A percentile compares a stretch with the other conserved stretches of the same genome.
Evolutionary conservation across 306 rosid genomes (phyloP).

Genomic region (Fagus crenata): DNA sequence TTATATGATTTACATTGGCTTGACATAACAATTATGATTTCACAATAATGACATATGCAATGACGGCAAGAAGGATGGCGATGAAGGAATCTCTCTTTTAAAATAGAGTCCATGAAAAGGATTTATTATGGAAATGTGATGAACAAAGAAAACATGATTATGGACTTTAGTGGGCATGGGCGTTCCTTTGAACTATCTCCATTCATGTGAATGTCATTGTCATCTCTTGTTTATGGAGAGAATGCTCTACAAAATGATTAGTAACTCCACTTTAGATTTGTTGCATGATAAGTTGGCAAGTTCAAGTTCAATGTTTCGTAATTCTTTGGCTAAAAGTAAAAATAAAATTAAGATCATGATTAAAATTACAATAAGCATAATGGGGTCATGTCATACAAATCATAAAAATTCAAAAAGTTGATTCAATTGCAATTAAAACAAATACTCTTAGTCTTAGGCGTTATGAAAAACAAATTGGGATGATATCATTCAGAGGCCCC

Average conservation of each 20-base stretch:
- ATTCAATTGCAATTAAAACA: background rate
- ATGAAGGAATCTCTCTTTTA: background rate
- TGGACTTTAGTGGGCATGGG: background rate
- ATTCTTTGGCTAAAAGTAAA: too few species aligned
- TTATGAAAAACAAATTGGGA: constrained; percentile 4
- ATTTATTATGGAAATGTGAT: background rate
- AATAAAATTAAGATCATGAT: background rate
- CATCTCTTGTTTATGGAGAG: background rate
- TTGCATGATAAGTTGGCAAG: too few species aligned
- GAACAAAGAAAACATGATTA: background rate
- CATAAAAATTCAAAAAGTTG: background rate
- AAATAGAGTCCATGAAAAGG: too few species aligned
- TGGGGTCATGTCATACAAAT: background rate
- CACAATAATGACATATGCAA: constrained; percentile 11
- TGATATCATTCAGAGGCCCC: constrained; percentile 2
- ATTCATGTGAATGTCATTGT: background rate
- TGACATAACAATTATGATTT: background rate
- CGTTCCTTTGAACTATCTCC: background rate
- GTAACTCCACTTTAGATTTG: too few species aligned
- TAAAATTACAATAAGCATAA: background rate
- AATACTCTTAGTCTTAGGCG: constrained; percentile 3
- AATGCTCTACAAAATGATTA: background rate
- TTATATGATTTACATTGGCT: too few species aligned
- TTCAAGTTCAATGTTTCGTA: too few species aligned
- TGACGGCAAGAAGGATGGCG: constrained; percentile 6